Base-by-base conservation (phyloP, 345 rosid genomes). In the Pugionium cornutum region DNA sequence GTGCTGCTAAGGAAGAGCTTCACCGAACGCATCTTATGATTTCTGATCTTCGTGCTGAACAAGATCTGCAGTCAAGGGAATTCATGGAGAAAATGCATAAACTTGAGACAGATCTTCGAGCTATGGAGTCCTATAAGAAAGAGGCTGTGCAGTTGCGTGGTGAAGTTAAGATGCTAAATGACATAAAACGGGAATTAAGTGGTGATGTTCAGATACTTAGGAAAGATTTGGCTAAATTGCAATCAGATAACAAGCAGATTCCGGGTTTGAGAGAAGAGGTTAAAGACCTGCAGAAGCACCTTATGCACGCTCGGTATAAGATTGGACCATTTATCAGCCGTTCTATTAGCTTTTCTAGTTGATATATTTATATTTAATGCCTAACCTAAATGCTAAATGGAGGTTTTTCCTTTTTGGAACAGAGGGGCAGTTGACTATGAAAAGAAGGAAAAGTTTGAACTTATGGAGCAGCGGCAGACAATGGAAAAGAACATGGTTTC, bases 401-500 rank as follows among this genome's bases (percentile, higher is more conserved):
- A 18, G 18, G 18, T 18, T 18, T 18, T 18, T 18, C 18, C 18
- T 18, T 18, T 18, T 18, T 18, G 18, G 9, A 58, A 27, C 42
- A 94, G 97, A 66, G 74, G 77, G 72, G 91, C 96, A 42, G 78
- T 86, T 77, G 97, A 90, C 57, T 90, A 76, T 76, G 99, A 94
- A 79, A 90, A 91, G 89, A 90, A 94, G 78, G 95, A 83, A 63
- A 94, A 90, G 72, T 75, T 90, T 66, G 95, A 94, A 81, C 79
- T 94, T 68, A 70, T 90, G 81, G 97, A 94, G 68, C 99, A 90
- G 74, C 77, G 97, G 75, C 97, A 88, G 72, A 82, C 81, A 62
- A 90, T 90, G 95, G 99, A 94, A 82, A 94, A 86, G 82, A 88
- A 80, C 72, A 67, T 90, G 89, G 86, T 90, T 75, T 85, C 96